Percentiles rank a stretch among this genome's conserved stretches.
Evolutionary conservation across 176 grass and related monocot genomes (phyloP).

Genomic region (Zoysia pacifica): DNA sequence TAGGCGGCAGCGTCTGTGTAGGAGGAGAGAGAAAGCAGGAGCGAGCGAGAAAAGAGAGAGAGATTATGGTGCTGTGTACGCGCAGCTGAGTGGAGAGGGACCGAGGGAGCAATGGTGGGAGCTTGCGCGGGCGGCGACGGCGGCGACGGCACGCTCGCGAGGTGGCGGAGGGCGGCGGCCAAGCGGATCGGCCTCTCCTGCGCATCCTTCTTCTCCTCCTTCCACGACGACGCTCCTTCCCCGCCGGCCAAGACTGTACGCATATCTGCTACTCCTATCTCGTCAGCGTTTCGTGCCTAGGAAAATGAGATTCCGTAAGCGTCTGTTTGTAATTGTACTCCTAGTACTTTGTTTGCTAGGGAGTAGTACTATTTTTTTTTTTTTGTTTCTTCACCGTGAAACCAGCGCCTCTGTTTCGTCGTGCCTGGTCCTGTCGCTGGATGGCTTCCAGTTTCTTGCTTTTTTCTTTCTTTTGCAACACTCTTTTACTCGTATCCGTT

Average conservation of each 20-base stretch:
- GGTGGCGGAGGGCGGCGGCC: slow-evolving; percentile 62
- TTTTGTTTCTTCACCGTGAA: slow-evolving; percentile 4
- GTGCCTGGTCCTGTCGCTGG: neutral
- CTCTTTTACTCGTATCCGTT: neutral
- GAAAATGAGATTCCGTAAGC: neutral
- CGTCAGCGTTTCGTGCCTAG: neutral
- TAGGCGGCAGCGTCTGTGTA: slow-evolving; percentile 34
- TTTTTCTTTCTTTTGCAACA: neutral
- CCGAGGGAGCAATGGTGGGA: slow-evolving; percentile 48
- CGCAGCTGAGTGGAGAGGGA: slow-evolving; percentile 10
- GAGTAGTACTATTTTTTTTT: neutral
- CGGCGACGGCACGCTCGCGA: slow-evolving; percentile 47
- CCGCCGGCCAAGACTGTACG: slow-evolving; percentile 56
- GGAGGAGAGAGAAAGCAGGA: neutral
- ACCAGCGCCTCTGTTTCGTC: slow-evolving; percentile 18
- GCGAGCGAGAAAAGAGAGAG: slow-evolving; percentile 19
- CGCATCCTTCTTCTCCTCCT: slow-evolving; percentile 56
- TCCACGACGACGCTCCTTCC: slow-evolving; percentile 37
- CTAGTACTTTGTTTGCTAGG: neutral
- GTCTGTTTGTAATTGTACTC: neutral
- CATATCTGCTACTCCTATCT: neutral
- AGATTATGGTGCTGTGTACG: slow-evolving; percentile 21
- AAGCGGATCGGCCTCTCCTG: slow-evolving; percentile 70
- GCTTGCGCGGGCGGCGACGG: slow-evolving; percentile 34
- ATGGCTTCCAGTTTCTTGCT: slow-evolving; percentile 7